A percentile compares a stretch with the other conserved stretches of the same genome.
Conservation (phyloP, 129 eudicot genomes). For the Rutidosis leptorrhynchoides region DNA sequence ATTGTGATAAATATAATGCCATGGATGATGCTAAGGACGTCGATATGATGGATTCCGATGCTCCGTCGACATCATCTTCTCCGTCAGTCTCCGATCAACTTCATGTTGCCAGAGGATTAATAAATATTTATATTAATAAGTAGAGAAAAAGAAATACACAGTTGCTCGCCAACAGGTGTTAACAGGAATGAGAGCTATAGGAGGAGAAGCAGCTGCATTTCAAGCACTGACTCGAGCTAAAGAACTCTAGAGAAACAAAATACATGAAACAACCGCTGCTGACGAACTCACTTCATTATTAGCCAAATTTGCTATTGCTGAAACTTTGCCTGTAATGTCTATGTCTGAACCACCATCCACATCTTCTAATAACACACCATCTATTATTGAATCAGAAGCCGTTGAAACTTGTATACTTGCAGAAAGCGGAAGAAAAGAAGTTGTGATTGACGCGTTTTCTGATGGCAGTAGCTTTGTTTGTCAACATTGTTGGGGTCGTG, state of each 20-base stretch:
- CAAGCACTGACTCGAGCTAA: conserved; percentile 57
- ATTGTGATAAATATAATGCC: conserved; percentile 42
- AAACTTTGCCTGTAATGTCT: conserved; percentile 33
- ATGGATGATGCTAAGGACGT: conserved; percentile 43
- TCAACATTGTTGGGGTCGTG: conserved; percentile 78
- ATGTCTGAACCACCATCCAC: conserved; percentile 11
- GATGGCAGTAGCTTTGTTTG: conserved; percentile 87
- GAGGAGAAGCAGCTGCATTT: conserved; percentile 68
- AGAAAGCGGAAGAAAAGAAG: conserved; percentile 60
- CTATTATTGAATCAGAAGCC: conserved; percentile 46
- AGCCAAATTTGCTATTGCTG: conserved; percentile 85
- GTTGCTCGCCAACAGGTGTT: conserved; percentile 80
- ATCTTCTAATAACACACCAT: conserved; percentile 22
- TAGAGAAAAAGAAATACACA: too few species aligned
- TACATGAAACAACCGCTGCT: conserved; percentile 56
- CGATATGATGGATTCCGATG: conserved; percentile 69
- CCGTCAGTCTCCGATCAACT: conserved; percentile 16
- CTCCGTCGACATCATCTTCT: conserved; percentile 37
- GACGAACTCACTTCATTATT: conserved; percentile 81
- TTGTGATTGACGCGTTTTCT: conserved; percentile 68
- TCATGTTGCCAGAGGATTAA: conserved; percentile 46
- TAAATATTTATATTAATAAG: too few species aligned
- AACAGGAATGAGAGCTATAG: conserved; percentile 60
- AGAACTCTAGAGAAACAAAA: conserved; percentile 56
- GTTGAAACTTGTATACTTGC: conserved; percentile 59